Evolutionary conservation across 306 rosid genomes (phyloP).

Genomic region (Lupinus albus): DNA sequence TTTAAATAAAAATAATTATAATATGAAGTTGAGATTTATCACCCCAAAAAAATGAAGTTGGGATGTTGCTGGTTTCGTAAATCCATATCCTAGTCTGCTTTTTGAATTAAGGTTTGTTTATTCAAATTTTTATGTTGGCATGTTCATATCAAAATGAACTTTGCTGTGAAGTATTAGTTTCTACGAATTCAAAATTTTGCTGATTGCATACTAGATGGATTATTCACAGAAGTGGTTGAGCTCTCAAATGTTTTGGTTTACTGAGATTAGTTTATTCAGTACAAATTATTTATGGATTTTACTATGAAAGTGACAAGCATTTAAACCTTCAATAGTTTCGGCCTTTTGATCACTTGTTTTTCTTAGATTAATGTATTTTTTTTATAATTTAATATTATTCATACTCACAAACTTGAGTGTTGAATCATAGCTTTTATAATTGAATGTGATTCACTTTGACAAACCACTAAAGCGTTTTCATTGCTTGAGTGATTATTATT

Average conservation of each 20-base stretch:
- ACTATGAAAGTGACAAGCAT: not conserved
- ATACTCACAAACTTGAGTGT: not conserved
- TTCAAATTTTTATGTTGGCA: slow-evolving; percentile 7
- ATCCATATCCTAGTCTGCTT: slow-evolving; percentile 16
- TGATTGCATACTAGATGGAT: not conserved
- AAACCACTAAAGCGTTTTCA: no score
- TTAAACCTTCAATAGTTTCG: not conserved
- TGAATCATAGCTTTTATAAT: no score
- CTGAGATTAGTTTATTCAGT: not conserved
- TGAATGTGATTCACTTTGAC: no score
- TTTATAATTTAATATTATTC: not conserved
- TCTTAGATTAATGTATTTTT: no score
- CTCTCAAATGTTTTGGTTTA: slow-evolving; percentile 4
- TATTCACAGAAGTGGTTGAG: not conserved
- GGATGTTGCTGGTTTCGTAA: slow-evolving; percentile 19
- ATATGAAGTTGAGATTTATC: not conserved
- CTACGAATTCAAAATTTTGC: not conserved
- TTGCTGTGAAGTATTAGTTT: slow-evolving; percentile 1
- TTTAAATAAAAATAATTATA: slow-evolving; percentile 11
- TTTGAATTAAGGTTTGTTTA: not conserved
- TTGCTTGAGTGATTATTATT: no score
- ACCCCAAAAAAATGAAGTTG: not conserved
- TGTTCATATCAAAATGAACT: slow-evolving; percentile 11
- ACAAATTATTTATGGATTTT: slow-evolving; percentile 16
- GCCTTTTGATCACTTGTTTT: not conserved